Conservation (phyloP, 371 early-diverging fungal species). For the Nematocida parisii region DNA sequence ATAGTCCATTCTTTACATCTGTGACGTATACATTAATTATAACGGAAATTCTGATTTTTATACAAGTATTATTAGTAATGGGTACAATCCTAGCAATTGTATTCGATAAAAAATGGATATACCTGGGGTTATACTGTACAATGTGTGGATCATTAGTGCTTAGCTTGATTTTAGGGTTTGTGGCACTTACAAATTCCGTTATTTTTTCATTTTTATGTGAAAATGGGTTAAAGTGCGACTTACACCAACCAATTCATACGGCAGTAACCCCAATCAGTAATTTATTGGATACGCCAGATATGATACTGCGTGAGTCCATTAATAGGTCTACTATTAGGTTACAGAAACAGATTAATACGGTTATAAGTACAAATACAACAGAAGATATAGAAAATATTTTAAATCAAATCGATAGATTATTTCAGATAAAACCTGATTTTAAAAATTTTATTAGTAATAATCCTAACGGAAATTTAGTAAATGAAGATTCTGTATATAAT, state of each 20-base stretch:
- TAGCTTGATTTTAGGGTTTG: slow-evolving; percentile 20
- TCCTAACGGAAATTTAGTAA: not conserved
- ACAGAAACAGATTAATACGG: slow-evolving; percentile 16
- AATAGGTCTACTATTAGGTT: not conserved
- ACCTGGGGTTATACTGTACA: slow-evolving; percentile 20
- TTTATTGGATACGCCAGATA: slow-evolving; percentile 30
- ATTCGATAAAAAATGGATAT: slow-evolving; percentile 29
- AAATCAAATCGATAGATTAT: slow-evolving; percentile 12
- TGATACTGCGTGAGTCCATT: slow-evolving; percentile 8
- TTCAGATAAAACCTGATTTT: slow-evolving; percentile 37
- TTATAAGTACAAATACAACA: slow-evolving; percentile 6
- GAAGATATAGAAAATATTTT: slow-evolving; percentile 19
- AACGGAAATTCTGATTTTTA: slow-evolving; percentile 34
- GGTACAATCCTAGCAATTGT: slow-evolving; percentile 21
- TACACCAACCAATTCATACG: not conserved
- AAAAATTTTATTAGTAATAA: slow-evolving; percentile 6
- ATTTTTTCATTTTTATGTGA: slow-evolving; percentile 21
- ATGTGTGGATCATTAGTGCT: slow-evolving; percentile 11
- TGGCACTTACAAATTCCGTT: slow-evolving; percentile 29
- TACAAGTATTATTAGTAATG: slow-evolving; percentile 47
- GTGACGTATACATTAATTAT: not conserved
- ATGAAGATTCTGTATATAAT: slow-evolving; percentile 4
- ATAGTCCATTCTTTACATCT: slow-evolving; percentile 25
- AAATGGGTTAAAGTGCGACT: slow-evolving; percentile 22
- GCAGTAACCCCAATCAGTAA: not conserved